These are phyloP conservation scores for Bauhinia variegata DNA, from an alignment of 306 rosid species.

Conservation along the genomic window DNA sequence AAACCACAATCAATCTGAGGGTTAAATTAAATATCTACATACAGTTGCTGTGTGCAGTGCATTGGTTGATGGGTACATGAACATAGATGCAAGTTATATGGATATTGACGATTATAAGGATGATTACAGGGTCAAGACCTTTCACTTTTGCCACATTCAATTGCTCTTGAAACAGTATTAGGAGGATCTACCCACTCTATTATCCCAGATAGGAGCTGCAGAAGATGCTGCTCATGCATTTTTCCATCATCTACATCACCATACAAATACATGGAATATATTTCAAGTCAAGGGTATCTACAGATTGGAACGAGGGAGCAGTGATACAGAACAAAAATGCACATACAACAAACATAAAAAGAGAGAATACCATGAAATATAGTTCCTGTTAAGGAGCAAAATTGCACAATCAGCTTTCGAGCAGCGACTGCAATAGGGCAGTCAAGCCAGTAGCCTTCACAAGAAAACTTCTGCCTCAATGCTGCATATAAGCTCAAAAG, in stretches of 20 bases:
- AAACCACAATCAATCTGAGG: slow-evolving; percentile 42
- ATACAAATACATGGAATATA: slow-evolving; percentile 36
- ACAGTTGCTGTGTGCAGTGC: not conserved
- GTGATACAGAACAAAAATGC: slow-evolving; percentile 28
- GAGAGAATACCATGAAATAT: slow-evolving; percentile 71
- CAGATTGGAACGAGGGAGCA: slow-evolving; percentile 12
- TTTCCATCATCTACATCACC: slow-evolving; percentile 65
- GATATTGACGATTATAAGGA: slow-evolving; percentile 11
- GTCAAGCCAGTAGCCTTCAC: slow-evolving; percentile 89
- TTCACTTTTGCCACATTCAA: slow-evolving; percentile 82
- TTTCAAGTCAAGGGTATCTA: slow-evolving; percentile 29
- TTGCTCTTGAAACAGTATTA: slow-evolving; percentile 70
- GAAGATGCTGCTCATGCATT: slow-evolving; percentile 80
- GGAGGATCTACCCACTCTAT: slow-evolving; percentile 96
- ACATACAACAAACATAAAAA: slow-evolving; percentile 19
- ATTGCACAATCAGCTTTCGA: slow-evolving; percentile 85
- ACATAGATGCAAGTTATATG: slow-evolving; percentile 16
- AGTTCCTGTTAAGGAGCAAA: slow-evolving; percentile 85
- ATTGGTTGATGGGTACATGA: slow-evolving; percentile 21
- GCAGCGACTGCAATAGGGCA: slow-evolving; percentile 89
- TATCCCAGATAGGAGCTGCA: slow-evolving; percentile 78
- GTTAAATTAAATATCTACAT: slow-evolving; percentile 17
- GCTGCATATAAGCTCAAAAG: slow-evolving; percentile 83
- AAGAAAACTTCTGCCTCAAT: slow-evolving; percentile 72
- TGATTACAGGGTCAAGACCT: slow-evolving; percentile 57